Evolutionary conservation across 139 green algal species (phyloP).

Genomic region (Coccomyxa sp.): DNA sequence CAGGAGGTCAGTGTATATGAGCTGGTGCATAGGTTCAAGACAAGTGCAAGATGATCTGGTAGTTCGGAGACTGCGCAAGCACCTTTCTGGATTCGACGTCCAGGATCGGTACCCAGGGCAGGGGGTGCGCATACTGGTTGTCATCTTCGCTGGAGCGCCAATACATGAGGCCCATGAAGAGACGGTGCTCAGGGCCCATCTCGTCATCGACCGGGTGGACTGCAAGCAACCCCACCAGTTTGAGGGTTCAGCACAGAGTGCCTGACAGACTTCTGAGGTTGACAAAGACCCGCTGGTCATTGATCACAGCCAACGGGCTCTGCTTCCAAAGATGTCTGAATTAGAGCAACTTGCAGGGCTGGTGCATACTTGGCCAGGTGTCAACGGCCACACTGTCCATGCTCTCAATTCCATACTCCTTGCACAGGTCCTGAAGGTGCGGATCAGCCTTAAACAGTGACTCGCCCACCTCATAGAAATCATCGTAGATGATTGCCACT

Average conservation of each 20-base stretch:
- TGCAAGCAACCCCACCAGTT: neutral
- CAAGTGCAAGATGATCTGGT: neutral
- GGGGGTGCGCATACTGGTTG: neutral
- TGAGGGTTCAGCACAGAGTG: neutral
- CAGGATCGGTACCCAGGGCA: neutral
- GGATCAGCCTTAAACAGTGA: neutral
- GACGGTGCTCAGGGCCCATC: neutral
- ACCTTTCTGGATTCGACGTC: neutral
- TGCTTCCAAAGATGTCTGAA: too few species aligned
- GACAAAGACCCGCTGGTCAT: too few species aligned
- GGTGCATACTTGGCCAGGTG: neutral
- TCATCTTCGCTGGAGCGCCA: neutral
- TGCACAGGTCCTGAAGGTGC: neutral
- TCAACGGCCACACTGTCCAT: neutral
- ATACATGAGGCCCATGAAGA: neutral
- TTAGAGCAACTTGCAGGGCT: too few species aligned
- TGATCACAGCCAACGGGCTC: too few species aligned
- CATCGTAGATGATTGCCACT: neutral
- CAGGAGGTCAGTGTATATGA: too few species aligned
- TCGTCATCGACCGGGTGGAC: neutral
- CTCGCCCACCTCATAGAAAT: neutral
- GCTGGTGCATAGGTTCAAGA: neutral
- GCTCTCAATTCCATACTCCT: neutral
- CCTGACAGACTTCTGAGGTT: too few species aligned
- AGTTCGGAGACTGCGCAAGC: neutral